Base-by-base conservation (phyloP, 495 filamentous ascomycete genomes). In the Neurospora africana region DNA sequence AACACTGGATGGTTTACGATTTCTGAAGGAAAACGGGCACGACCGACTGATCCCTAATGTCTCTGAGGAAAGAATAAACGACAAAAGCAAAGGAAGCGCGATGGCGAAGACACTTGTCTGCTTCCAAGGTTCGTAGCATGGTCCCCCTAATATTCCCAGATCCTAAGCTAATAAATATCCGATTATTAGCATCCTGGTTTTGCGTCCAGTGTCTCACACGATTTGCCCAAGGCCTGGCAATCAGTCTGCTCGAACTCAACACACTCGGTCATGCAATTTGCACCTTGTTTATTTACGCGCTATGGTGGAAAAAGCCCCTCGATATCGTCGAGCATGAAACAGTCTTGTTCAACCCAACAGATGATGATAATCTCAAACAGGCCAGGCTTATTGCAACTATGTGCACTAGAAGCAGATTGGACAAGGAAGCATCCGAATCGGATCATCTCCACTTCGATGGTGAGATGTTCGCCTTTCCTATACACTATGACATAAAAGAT, bases 91-190 rank as follows among this genome's bases (percentile, higher is more conserved):
- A 23, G 43, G 43, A 21, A 47, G 43, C n/a, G 8, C 43, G 0
- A 0, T 47, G 0, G 43, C 43, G 9, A 47, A 53, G 10, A 53
- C 44, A 0, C 44, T 53, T 11, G 44, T 53, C 21, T 53, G 44
- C 10, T 0, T 53, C 2, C 43, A 47, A 21, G 43, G 43, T 47
- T 23, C 43, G 41, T 44, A 21, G 33, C 40, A 3, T 19, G 19
- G 0, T 0, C 17, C 19, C 19, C 11, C 1, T 21, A 2, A 0
- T 3, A 21, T 44, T 44, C 19, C 0, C 19, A n/a, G 1, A 3
- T 44, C 37, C 37, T 0, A n/a, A 47, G 3, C n/a, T 53, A 23
- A 53, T 3, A 21, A 44, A 0, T 21, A 23, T 11, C 19, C 3
- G 0, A 3, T 23, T 1, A 3, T 27, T 10, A 58, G 47, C 47